Conservation (phyloP, 345 rosid genomes). For the Brassica rapa region DNA sequence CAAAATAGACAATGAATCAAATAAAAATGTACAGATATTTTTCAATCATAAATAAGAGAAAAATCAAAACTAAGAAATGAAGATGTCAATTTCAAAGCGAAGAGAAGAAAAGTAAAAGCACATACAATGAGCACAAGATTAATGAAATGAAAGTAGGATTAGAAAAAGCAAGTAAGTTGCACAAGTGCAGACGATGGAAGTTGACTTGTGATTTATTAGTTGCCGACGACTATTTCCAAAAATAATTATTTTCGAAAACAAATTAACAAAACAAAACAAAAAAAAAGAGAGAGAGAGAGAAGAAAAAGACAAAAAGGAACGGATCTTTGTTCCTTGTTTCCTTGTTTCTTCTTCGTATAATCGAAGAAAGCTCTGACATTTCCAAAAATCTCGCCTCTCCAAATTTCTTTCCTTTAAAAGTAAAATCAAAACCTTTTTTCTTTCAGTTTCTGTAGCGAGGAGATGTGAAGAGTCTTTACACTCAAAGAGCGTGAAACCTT, state of each 20-base stretch:
- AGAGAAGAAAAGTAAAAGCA: not conserved
- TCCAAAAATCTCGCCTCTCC: not conserved
- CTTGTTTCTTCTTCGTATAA: conserved; percentile 2
- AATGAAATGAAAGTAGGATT: conserved; percentile 7
- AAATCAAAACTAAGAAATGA: not conserved
- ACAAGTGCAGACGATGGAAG: not conserved
- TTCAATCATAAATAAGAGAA: not conserved
- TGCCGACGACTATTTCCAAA: not conserved
- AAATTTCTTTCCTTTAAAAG: not conserved
- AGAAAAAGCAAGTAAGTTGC: not conserved
- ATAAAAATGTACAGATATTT: too few species aligned
- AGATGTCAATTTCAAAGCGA: not conserved
- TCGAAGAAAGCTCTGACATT: not conserved
- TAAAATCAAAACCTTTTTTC: not conserved
- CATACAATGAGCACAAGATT: not conserved
- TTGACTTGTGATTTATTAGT: conserved; percentile 1
- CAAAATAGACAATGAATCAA: too few species aligned
- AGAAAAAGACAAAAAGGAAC: conserved; percentile 23
- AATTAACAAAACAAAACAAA: not conserved
- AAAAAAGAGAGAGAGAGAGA: too few species aligned
- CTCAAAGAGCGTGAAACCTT: not conserved
- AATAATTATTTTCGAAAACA: not conserved
- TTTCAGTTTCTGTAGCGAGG: not conserved
- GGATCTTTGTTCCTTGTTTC: conserved; percentile 26
- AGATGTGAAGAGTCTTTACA: not conserved